These are phyloP conservation scores for Aotearoamyces nothofagi DNA, from an alignment of 2,329 filamentous ascomycete species.

Conservation along the genomic window DNA sequence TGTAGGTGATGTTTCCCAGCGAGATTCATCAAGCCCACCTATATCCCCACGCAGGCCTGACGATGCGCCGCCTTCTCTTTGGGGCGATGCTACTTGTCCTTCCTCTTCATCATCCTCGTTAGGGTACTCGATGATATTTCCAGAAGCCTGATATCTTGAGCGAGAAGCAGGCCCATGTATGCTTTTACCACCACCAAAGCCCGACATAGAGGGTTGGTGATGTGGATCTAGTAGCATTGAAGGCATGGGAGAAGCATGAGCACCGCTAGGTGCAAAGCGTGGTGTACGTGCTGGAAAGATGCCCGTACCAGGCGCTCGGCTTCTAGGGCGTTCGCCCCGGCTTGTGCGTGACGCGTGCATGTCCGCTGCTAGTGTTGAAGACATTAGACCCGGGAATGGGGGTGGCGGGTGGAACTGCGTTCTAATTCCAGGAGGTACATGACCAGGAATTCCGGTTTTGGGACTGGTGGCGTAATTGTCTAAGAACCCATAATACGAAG, in stretches of 20 bases:
- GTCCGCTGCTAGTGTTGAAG: slow-evolving; percentile 39
- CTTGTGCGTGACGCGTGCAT: slow-evolving; percentile 35
- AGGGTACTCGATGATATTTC: slow-evolving; percentile 39
- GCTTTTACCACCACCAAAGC: slow-evolving; percentile 27
- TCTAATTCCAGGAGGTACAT: slow-evolving; percentile 37
- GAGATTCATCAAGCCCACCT: slow-evolving; percentile 22
- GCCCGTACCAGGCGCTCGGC: slow-evolving; percentile 22
- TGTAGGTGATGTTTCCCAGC: slow-evolving; percentile 25
- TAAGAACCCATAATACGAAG: slow-evolving; percentile 87
- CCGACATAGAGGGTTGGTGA: slow-evolving; percentile 47
- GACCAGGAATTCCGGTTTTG: slow-evolving; percentile 47
- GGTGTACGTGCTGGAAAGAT: slow-evolving; percentile 22
- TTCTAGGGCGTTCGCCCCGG: slow-evolving; percentile 29
- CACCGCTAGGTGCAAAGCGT: slow-evolving; percentile 24
- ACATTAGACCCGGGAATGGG: slow-evolving; percentile 56
- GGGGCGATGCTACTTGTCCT: slow-evolving; percentile 10
- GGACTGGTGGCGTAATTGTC: slow-evolving; percentile 78
- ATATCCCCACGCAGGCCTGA: slow-evolving; percentile 18
- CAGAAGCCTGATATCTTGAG: slow-evolving; percentile 29
- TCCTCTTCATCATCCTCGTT: slow-evolving; percentile 28
- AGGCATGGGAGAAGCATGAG: slow-evolving; percentile 45
- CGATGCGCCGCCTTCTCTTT: slow-evolving; percentile 8
- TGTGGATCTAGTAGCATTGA: slow-evolving; percentile 63
- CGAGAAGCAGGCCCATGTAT: slow-evolving; percentile 27
- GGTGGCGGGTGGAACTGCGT: slow-evolving; percentile 62